Evolutionary conservation across 2,329 filamentous ascomycete species (phyloP).

Genomic region (Rutstroemia sp.): DNA sequence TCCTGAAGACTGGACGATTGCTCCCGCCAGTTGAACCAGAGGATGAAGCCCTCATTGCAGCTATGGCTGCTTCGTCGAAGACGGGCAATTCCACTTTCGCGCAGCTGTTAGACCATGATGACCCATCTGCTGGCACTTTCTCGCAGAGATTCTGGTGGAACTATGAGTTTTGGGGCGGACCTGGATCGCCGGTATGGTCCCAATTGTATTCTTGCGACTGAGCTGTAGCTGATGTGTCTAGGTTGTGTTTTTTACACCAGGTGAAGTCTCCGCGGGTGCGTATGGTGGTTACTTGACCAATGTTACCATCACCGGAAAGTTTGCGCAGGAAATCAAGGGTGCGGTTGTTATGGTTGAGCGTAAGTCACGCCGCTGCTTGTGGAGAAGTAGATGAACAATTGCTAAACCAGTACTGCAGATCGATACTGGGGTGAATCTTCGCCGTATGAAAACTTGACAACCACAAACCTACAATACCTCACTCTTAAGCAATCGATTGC

Average conservation of each 20-base stretch:
- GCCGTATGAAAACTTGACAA: slow-evolving; percentile 42
- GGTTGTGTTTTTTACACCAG: slow-evolving; percentile 45
- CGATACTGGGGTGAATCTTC: slow-evolving; percentile 51
- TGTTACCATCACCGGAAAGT: slow-evolving; percentile 39
- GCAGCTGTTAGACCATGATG: slow-evolving; percentile 51
- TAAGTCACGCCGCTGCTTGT: slow-evolving; percentile 20
- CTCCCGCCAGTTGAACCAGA: slow-evolving; percentile 19
- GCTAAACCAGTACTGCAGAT: slow-evolving; percentile 30
- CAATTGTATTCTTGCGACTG: neutral
- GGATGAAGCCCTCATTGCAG: slow-evolving; percentile 11
- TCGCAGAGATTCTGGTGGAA: slow-evolving; percentile 47
- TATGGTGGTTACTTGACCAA: slow-evolving; percentile 46
- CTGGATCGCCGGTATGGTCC: slow-evolving; percentile 42
- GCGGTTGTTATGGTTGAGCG: slow-evolving; percentile 49
- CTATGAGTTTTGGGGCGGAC: slow-evolving; percentile 43
- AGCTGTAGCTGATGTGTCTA: slow-evolving; percentile 14
- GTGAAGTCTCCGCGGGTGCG: slow-evolving; percentile 39
- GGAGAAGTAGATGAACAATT: neutral
- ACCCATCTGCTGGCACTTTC: slow-evolving; percentile 48
- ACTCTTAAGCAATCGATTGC: slow-evolving; percentile 45
- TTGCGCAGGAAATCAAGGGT: slow-evolving; percentile 44
- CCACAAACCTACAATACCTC: slow-evolving; percentile 46
- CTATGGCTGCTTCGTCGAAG: slow-evolving; percentile 8
- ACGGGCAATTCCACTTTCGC: slow-evolving; percentile 24
- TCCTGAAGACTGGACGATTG: slow-evolving; percentile 17